Evolutionary conservation across 1,284 basidiomycete species (phyloP), one percentile per base, ranked within the genome.

Genomic region (Pholiota adiposa): DNA sequence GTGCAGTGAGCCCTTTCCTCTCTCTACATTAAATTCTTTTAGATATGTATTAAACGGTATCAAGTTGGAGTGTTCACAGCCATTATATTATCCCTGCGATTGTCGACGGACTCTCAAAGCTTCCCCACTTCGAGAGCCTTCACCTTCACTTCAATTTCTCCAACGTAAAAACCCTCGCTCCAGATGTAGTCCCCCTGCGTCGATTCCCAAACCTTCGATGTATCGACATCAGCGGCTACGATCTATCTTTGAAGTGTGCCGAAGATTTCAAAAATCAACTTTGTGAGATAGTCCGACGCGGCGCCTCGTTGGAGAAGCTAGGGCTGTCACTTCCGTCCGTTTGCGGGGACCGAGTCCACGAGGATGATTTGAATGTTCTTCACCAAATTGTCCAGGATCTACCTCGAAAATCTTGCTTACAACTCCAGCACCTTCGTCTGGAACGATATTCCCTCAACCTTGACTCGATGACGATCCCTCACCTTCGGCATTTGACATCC

Each of bases 1-100:
- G 51, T 54, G 16, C 19, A 44, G 57, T 59, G 34, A 25, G 57
- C 49, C n/a, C n/a, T n/a, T n/a, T n/a, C n/a, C n/a, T n/a, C n/a
- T n/a, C n/a, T n/a, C n/a, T 11, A 2, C 7, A 19, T 52, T 21
- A 31, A 31, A 7, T 27, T 44, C n/a, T 49, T 48, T 21, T 52
- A 16, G 16, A 29, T 34, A 25, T 50, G 21, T n/a, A 14, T 14
- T 40, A 34, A 23, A 18, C 9, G 14, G 14, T 23, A 23, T 1
- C 25, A 14, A 60, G 54, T 29, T 60, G 59, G 59, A 41, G 33
- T 16, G 11, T 52, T 18, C 34, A 25, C 49, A 14, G 23, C 3
- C n/a, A 33, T 11, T 40, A 52, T 7, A 38, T 36, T 8, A 31
- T 60, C 16, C 34, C 52, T 18, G 29, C 54, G 7, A 51, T 60